Evolutionary conservation across 768 basidiomycete genomes (phyloP).

Genomic region (Mycena filopes): DNA sequence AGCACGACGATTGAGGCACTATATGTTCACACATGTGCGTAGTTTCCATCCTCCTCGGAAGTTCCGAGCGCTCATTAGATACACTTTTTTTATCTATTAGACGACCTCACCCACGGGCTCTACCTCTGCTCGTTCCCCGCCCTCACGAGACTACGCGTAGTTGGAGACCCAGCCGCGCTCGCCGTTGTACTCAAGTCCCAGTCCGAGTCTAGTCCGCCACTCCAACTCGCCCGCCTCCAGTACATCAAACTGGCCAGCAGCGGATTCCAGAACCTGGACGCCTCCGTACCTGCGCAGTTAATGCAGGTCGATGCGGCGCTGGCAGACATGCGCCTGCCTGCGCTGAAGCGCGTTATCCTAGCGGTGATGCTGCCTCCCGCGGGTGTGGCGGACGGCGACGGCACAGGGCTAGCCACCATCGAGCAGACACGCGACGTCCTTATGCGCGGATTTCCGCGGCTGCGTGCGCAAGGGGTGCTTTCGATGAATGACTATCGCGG

Average conservation of each 20-base stretch:
- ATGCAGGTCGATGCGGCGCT: not conserved
- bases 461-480: not conserved
- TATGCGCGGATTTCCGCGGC: not conserved
- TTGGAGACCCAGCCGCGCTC: not conserved
- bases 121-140: not conserved
- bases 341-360: not conserved
- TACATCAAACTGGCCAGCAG: not conserved
- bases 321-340: not conserved
- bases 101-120: not conserved
- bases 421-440: not conserved
- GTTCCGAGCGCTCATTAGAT: not conserved
- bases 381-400: too few relatives aligned
- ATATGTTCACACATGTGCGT: not conserved
- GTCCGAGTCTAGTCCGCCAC: not conserved
- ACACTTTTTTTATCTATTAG: not conserved
- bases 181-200: not conserved
- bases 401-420: too few relatives aligned
- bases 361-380: not conserved
- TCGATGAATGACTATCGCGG: not conserved
- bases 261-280: not conserved
- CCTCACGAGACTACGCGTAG: not conserved
- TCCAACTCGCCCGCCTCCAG: not conserved
- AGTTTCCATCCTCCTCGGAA: too few relatives aligned
- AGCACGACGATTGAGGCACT: not conserved
- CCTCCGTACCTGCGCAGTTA: not conserved